phyloP scores from a whole-genome alignment of 495 filamentous ascomycete species.

The Hypomontagnella submonticulosa region DNA sequence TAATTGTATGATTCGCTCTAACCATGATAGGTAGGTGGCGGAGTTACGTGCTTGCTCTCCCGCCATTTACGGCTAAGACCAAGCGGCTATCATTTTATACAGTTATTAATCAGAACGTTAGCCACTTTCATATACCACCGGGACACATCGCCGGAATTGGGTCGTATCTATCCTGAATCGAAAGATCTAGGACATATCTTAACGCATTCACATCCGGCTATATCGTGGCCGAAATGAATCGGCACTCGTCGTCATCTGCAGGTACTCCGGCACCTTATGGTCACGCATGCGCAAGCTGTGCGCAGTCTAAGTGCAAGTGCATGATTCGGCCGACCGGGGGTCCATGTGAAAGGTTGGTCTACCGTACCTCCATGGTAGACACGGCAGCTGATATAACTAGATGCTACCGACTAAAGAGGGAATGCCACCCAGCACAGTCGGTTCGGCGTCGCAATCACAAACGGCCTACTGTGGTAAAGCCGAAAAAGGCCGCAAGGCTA shows the following conservation, averaged over 20 bases:
- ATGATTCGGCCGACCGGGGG: slow-evolving; percentile 14
- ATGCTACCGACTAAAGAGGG: slow-evolving; percentile 14
- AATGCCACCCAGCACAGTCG: slow-evolving; percentile 12
- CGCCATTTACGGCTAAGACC: too few species aligned
- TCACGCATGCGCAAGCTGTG: slow-evolving; percentile 4
- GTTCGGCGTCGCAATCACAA: slow-evolving; percentile 3
- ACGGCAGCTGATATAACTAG: background rate
- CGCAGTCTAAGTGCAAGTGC: slow-evolving; percentile 13
- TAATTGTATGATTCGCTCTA: too few species aligned
- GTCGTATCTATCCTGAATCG: too few species aligned
- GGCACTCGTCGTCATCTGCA: background rate
- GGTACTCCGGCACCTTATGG: slow-evolving; percentile 11
- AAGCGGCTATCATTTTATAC: too few species aligned
- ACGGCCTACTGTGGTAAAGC: background rate
- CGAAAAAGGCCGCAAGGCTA: slow-evolving; percentile 2
- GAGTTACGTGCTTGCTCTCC: too few species aligned
- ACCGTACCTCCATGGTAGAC: background rate
- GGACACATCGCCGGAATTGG: too few species aligned
- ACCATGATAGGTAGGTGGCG: too few species aligned
- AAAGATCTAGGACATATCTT: too few species aligned
- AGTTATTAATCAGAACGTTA: too few species aligned
- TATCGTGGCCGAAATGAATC: background rate
- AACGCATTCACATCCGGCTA: too few species aligned
- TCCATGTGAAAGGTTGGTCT: slow-evolving; percentile 7
- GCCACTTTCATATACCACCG: too few species aligned